Percentiles rank a stretch among this genome's conserved stretches.
phyloP scores from a whole-genome alignment of 192 early-diverging fungal genomes.

The Linnemannia exigua region DNA sequence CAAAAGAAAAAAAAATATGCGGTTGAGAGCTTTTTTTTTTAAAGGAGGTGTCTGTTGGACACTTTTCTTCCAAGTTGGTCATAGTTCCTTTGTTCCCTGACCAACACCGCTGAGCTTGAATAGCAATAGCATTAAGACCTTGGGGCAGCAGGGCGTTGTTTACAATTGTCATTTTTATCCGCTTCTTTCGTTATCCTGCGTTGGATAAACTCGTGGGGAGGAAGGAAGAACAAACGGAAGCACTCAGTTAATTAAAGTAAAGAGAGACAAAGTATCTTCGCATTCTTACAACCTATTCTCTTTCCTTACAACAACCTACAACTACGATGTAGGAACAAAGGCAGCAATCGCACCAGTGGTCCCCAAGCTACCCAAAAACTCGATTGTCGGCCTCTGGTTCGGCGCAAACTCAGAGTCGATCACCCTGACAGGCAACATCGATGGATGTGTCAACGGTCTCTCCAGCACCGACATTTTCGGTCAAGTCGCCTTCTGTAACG shows the following conservation, averaged over 20 bases:
- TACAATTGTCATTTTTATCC: too few species aligned
- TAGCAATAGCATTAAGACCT: too few species aligned
- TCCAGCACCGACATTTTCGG: constrained; percentile 36
- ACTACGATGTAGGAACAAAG: constrained; percentile 8
- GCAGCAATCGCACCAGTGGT: constrained; percentile 30
- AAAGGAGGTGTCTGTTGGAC: not conserved
- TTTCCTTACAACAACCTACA: not conserved
- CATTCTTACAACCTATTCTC: not conserved
- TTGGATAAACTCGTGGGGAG: too few species aligned
- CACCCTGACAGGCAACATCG: constrained; percentile 32
- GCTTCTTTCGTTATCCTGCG: too few species aligned
- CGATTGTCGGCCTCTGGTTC: constrained; percentile 39
- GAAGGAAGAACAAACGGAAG: too few species aligned
- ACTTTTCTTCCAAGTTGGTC: not conserved
- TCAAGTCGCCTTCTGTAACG: constrained; percentile 39
- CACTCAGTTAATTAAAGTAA: too few species aligned
- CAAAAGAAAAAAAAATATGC: not conserved
- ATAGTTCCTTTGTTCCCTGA: not conserved
- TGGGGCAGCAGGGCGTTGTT: too few species aligned
- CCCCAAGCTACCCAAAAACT: constrained; percentile 26
- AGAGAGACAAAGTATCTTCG: not conserved
- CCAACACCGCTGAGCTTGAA: not conserved
- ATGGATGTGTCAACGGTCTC: constrained; percentile 30
- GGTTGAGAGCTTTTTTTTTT: too few species aligned
- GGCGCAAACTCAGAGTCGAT: constrained; percentile 35